Evolutionary conservation across 176 grass and related monocot species (phyloP).

Genomic region (Carex scoparia): DNA sequence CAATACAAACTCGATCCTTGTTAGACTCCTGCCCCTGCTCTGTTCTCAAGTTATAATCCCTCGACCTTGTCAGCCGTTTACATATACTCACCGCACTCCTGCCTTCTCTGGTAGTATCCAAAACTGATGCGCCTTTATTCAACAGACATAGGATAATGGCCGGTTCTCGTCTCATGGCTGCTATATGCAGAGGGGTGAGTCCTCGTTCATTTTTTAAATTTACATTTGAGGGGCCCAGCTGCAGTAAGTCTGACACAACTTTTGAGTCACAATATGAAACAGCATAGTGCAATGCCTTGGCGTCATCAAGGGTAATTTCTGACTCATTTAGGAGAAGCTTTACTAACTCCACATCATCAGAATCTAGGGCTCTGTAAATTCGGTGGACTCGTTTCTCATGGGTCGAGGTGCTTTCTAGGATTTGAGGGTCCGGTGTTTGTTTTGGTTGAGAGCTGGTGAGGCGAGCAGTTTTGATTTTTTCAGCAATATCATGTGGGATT

Average conservation of each 20-base stretch:
- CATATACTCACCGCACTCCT: conserved; percentile 66
- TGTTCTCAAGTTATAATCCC: conserved; percentile 69
- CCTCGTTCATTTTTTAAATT: conserved; percentile 85
- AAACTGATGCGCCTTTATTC: conserved; percentile 59
- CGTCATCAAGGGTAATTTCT: conserved; percentile 80
- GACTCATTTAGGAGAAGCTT: conserved; percentile 94
- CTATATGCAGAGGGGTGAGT: conserved; percentile 79
- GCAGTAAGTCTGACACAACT: conserved; percentile 75
- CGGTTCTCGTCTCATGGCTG: conserved; percentile 95
- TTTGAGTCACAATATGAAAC: conserved; percentile 88
- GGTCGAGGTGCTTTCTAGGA: conserved; percentile 31
- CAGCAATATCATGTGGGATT: conserved; percentile 46
- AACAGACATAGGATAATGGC: conserved; percentile 75
- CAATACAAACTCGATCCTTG: conserved; percentile 92
- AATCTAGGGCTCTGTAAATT: conserved; percentile 87
- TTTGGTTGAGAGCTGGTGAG: conserved; percentile 29
- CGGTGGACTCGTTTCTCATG: conserved; percentile 76
- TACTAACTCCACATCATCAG: conserved; percentile 95
- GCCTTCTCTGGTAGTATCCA: conserved; percentile 62
- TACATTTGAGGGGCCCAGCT: conserved; percentile 57
- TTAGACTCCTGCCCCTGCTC: conserved; percentile 83
- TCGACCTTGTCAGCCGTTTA: conserved; percentile 66
- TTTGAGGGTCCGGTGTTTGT: conserved; percentile 25
- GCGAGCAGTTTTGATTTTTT: conserved; percentile 52
- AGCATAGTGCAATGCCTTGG: conserved; percentile 85